phyloP scores from a whole-genome alignment of 2,329 filamentous ascomycete genomes.

The Mollisiaceae sp. region DNA sequence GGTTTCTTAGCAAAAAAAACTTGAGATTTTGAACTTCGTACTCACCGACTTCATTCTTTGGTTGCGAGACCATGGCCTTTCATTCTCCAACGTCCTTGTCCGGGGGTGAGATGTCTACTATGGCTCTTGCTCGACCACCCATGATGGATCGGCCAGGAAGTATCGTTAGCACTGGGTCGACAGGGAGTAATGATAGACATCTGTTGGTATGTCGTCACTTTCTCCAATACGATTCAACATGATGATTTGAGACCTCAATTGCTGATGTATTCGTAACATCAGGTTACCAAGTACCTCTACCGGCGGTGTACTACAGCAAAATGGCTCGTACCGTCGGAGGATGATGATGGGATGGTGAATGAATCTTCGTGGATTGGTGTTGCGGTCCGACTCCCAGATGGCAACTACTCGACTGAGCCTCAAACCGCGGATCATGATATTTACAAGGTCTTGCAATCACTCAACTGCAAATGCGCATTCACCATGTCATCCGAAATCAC shows the following conservation, averaged over 20 bases:
- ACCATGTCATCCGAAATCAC: slow-evolving; percentile 56
- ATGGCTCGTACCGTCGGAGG: slow-evolving; percentile 26
- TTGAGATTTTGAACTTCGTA: background rate
- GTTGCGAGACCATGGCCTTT: slow-evolving; percentile 13
- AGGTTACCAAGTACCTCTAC: slow-evolving; percentile 29
- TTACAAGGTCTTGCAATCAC: slow-evolving; percentile 21
- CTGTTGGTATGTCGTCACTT: slow-evolving; percentile 21
- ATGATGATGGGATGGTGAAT: slow-evolving; percentile 22
- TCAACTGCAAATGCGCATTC: slow-evolving; percentile 48
- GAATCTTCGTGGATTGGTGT: slow-evolving; percentile 27
- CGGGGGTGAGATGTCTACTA: slow-evolving; percentile 9
- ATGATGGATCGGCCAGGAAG: slow-evolving; percentile 27
- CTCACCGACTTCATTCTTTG: background rate
- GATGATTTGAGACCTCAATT: slow-evolving; percentile 3
- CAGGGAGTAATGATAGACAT: slow-evolving; percentile 23
- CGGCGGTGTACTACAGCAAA: slow-evolving; percentile 25
- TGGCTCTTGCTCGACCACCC: slow-evolving; percentile 11
- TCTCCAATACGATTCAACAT: background rate
- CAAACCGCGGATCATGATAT: slow-evolving; percentile 23
- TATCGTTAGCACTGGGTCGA: slow-evolving; percentile 26
- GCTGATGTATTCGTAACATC: background rate
- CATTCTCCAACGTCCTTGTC: slow-evolving; percentile 3
- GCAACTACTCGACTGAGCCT: slow-evolving; percentile 27
- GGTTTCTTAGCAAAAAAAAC: slow-evolving; percentile 10
- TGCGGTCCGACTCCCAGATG: slow-evolving; percentile 28